Evolutionary conservation across 1,284 basidiomycete species (phyloP).

Genomic region (Pisolithus thermaeus): DNA sequence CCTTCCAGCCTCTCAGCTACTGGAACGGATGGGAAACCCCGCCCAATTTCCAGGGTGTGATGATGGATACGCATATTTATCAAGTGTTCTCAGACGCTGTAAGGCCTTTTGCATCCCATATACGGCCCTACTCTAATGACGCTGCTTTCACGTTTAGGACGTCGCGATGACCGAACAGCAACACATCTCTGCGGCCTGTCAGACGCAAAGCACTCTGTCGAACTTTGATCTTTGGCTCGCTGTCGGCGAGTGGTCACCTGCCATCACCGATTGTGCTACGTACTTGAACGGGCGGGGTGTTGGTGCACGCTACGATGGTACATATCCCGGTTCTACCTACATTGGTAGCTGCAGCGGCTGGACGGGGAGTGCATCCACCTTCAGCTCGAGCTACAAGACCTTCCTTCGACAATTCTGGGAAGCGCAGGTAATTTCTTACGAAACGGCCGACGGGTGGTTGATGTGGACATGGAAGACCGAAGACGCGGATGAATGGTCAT

Average conservation of each 20-base stretch:
- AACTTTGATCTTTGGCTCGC: slow-evolving; percentile 66
- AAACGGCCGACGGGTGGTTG: slow-evolving; percentile 64
- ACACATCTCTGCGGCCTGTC: slow-evolving; percentile 67
- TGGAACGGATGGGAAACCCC: slow-evolving; percentile 68
- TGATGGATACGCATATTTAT: slow-evolving; percentile 81
- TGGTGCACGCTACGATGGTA: slow-evolving; percentile 80
- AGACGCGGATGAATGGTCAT: slow-evolving; percentile 70
- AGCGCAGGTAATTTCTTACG: slow-evolving; percentile 69
- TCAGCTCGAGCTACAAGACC: slow-evolving; percentile 76
- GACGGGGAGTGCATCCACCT: slow-evolving; percentile 67
- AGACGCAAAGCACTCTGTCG: slow-evolving; percentile 39
- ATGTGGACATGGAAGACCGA: slow-evolving; percentile 73
- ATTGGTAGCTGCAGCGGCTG: slow-evolving; percentile 71
- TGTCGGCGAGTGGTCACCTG: slow-evolving; percentile 84
- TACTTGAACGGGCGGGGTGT: slow-evolving; percentile 66
- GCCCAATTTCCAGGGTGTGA: slow-evolving; percentile 59
- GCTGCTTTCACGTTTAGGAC: slow-evolving; percentile 32
- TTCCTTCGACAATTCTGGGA: slow-evolving; percentile 84
- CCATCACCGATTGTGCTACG: slow-evolving; percentile 80
- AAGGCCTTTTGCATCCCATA: slow-evolving; percentile 17
- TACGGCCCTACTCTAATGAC: not conserved
- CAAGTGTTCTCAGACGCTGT: slow-evolving; percentile 71
- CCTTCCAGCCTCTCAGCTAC: slow-evolving; percentile 72
- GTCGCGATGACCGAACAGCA: slow-evolving; percentile 46
- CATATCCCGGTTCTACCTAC: slow-evolving; percentile 55